Conservation (phyloP, 208 protist species). For the Acanthamoeba lenticulata region DNA sequence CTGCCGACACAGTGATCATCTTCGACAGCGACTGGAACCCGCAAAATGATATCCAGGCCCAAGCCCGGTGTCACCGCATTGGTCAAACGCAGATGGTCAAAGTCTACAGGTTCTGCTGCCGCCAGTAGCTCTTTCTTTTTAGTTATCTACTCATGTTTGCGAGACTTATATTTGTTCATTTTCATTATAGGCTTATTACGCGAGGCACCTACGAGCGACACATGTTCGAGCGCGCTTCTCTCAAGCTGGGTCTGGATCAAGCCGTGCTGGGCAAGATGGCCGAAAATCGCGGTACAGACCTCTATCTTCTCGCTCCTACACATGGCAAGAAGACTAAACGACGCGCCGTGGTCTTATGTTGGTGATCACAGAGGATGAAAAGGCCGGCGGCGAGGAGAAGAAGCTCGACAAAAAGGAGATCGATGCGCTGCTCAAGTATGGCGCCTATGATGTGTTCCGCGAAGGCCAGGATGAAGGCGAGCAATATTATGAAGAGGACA, state of each 20-base stretch:
- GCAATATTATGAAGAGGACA: constrained; percentile 68
- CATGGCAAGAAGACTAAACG: neutral
- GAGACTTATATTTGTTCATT: neutral
- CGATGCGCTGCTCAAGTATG: constrained; percentile 81
- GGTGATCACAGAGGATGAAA: constrained; percentile 38
- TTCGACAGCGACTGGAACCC: constrained; percentile 89
- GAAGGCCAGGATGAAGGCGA: constrained; percentile 52
- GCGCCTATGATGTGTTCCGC: constrained; percentile 66
- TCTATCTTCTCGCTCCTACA: neutral
- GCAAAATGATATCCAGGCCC: constrained; percentile 83
- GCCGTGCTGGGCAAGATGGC: constrained; percentile 77
- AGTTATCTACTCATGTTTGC: neutral
- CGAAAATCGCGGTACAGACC: neutral
- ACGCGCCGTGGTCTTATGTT: neutral
- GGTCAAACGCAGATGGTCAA: constrained; percentile 87
- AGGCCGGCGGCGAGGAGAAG: constrained; percentile 48
- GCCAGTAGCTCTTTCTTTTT: neutral
- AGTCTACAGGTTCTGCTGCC: constrained; percentile 41
- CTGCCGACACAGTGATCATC: constrained; percentile 90
- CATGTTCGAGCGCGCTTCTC: constrained; percentile 90
- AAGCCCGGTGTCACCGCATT: constrained; percentile 87
- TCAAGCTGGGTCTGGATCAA: constrained; percentile 90
- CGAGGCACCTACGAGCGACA: constrained; percentile 89
- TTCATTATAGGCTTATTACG: constrained; percentile 84
- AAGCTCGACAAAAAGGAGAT: constrained; percentile 77